These are phyloP conservation scores for Rubus idaeus DNA, from an alignment of 306 rosid species.

Conservation along the genomic window DNA sequence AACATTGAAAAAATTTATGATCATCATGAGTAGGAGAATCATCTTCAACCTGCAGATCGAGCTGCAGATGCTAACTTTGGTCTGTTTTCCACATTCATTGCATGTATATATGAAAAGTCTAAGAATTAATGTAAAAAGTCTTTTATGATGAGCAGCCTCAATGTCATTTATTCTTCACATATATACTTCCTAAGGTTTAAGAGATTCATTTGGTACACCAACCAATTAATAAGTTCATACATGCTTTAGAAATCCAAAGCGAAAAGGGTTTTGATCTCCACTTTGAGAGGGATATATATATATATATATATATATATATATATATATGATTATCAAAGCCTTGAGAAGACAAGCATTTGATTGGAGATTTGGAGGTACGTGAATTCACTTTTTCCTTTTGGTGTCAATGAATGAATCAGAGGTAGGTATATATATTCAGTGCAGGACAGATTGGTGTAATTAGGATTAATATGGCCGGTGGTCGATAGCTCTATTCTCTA, in stretches of 20 bases:
- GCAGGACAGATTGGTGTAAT: constrained; percentile 45
- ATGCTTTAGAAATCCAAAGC: neutral
- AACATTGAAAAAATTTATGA: too few relatives aligned
- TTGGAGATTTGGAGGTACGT: constrained; percentile 27
- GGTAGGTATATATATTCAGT: constrained; percentile 14
- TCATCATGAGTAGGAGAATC: too few relatives aligned
- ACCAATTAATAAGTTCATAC: neutral
- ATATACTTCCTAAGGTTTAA: neutral
- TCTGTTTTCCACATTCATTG: too few relatives aligned
- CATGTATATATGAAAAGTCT: too few relatives aligned
- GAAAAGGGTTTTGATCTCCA: constrained; percentile 18
- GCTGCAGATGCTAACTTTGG: too few relatives aligned
- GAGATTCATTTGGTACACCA: neutral
- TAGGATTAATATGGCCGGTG: constrained; percentile 14
- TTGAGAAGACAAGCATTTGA: constrained; percentile 46
- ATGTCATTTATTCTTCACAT: neutral
- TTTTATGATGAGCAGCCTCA: neutral
- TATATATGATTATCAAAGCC: constrained; percentile 29
- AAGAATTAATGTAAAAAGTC: too few relatives aligned
- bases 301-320: too few relatives aligned
- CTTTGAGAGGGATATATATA: constrained; percentile 24
- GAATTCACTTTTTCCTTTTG: constrained; percentile 35
- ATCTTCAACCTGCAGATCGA: too few relatives aligned
- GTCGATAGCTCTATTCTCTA: constrained; percentile 13
- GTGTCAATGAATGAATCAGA: constrained; percentile 22